A percentile compares a stretch with the other conserved stretches of the same genome.
Conservation (phyloP, 2,329 filamentous ascomycete species). For the Pezicula neosporulosa region DNA sequence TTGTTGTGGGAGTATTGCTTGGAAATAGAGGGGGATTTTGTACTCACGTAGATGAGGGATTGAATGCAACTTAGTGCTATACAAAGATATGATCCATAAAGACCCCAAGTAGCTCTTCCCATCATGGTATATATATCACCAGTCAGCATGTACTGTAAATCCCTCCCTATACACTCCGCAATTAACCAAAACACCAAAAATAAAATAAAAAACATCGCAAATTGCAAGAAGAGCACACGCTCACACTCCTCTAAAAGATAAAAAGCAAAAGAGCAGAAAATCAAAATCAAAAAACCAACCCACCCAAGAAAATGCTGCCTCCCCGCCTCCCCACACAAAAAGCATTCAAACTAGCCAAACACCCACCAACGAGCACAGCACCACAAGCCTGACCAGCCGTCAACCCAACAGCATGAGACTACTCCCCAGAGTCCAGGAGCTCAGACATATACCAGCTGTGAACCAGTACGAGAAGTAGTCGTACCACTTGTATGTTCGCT, state of each 20-base stretch:
- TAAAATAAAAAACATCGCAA: no score
- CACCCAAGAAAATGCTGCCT: slow-evolving; percentile 19
- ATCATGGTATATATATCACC: slow-evolving; percentile 21
- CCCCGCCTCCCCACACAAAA: slow-evolving; percentile 16
- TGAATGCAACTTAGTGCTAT: slow-evolving; percentile 17
- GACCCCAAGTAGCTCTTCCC: slow-evolving; percentile 21
- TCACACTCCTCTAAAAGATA: neutral
- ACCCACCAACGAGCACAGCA: slow-evolving; percentile 12
- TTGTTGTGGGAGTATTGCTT: no score
- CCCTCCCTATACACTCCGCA: no score
- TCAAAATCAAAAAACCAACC: no score
- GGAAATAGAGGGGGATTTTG: no score
- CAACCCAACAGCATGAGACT: slow-evolving; percentile 12
- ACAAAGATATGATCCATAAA: slow-evolving; percentile 24
- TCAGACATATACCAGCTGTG: neutral
- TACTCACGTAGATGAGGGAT: slow-evolving; percentile 14
- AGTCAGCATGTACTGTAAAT: no score
- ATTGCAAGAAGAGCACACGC: no score
- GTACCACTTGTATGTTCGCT: slow-evolving; percentile 8
- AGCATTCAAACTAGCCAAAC: slow-evolving; percentile 10
- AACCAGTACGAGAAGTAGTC: slow-evolving; percentile 8
- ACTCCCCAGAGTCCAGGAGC: slow-evolving; percentile 11
- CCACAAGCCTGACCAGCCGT: slow-evolving; percentile 15
- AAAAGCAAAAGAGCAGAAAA: neutral
- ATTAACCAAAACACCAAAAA: no score